A percentile compares a stretch with the other conserved stretches of the same genome.
phyloP scores from a whole-genome alignment of 495 filamentous ascomycete species.

The Aspergillus avenaceus region DNA sequence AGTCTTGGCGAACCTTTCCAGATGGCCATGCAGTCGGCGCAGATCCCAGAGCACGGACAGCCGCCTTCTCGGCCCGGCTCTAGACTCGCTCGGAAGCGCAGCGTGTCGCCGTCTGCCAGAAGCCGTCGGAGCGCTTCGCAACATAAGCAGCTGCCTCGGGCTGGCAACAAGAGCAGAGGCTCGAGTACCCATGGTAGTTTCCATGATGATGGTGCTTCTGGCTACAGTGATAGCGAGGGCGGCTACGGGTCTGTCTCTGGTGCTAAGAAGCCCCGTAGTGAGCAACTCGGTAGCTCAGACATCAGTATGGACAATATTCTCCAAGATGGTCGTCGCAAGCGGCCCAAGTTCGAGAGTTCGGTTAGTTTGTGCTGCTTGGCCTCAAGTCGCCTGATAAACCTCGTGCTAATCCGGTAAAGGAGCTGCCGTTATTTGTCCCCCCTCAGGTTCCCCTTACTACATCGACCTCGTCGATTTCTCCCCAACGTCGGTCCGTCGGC shows the following conservation, averaged over 20 bases:
- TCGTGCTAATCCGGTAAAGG: slow-evolving; percentile 48
- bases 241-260: slow-evolving; percentile 64
- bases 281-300: slow-evolving; percentile 86
- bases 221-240: slow-evolving; percentile 78
- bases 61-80: slow-evolving; percentile 63
- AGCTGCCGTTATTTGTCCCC: slow-evolving; percentile 90
- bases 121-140: slow-evolving; percentile 77
- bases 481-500: slow-evolving; percentile 68
- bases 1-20: slow-evolving; percentile 54
- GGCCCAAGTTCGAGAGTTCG: slow-evolving; percentile 95
- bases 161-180: slow-evolving; percentile 61
- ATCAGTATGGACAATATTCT: slow-evolving; percentile 98
- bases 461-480: slow-evolving; percentile 89
- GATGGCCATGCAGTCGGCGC: slow-evolving; percentile 44
- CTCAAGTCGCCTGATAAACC: neutral
- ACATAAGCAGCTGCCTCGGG: slow-evolving; percentile 65
- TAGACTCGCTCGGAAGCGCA: slow-evolving; percentile 67
- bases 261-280: slow-evolving; percentile 68
- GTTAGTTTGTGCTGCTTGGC: slow-evolving; percentile 53
- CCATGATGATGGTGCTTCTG: slow-evolving; percentile 60
- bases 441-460: slow-evolving; percentile 85
- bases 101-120: slow-evolving; percentile 75
- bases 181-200: slow-evolving; percentile 63
- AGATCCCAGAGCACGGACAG: slow-evolving; percentile 50
- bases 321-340: slow-evolving; percentile 90